A percentile compares a stretch with the other conserved stretches of the same genome.
Evolutionary conservation across 2,329 filamentous ascomycete species (phyloP).

Genomic region (Mycosphaerella arachidis): DNA sequence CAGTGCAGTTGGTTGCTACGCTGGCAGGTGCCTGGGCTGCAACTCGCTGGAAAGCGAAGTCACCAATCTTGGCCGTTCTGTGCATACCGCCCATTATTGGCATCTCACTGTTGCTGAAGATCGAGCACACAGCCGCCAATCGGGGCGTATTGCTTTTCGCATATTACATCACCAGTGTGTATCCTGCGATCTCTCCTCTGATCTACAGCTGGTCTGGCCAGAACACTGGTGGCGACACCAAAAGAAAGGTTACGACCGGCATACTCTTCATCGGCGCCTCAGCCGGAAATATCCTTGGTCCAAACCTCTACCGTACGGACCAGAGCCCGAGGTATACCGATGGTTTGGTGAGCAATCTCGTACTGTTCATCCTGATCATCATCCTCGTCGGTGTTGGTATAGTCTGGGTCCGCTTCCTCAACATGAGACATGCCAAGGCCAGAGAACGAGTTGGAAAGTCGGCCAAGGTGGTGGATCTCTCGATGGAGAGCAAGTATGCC

Average conservation of each 20-base stretch:
- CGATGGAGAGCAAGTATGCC: constrained; percentile 51
- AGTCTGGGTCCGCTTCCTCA: constrained; percentile 50
- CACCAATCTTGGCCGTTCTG: constrained; percentile 50
- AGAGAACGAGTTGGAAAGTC: constrained; percentile 58
- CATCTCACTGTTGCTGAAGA: constrained; percentile 49
- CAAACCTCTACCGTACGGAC: constrained; percentile 58
- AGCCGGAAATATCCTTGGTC: constrained; percentile 63
- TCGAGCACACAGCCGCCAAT: constrained; percentile 44
- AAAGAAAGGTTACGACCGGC: constrained; percentile 62
- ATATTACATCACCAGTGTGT: constrained; percentile 58
- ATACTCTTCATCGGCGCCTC: constrained; percentile 63
- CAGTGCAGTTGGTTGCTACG: constrained; percentile 57
- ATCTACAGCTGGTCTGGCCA: constrained; percentile 59
- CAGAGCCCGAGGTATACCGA: constrained; percentile 56
- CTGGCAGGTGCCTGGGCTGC: constrained; percentile 55
- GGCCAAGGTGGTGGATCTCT: constrained; percentile 55
- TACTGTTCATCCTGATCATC: constrained; percentile 58
- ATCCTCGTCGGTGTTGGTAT: constrained; percentile 45
- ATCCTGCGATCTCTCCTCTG: constrained; percentile 57
- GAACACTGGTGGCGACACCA: constrained; percentile 65
- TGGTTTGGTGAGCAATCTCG: constrained; percentile 57
- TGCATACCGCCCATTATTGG: constrained; percentile 56
- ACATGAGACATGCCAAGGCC: constrained; percentile 51
- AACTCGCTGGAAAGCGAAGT: constrained; percentile 53
- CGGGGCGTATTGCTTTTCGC: constrained; percentile 52